Conservation (phyloP, 2,329 filamentous ascomycete genomes). For the Cordyceps cicadae region DNA sequence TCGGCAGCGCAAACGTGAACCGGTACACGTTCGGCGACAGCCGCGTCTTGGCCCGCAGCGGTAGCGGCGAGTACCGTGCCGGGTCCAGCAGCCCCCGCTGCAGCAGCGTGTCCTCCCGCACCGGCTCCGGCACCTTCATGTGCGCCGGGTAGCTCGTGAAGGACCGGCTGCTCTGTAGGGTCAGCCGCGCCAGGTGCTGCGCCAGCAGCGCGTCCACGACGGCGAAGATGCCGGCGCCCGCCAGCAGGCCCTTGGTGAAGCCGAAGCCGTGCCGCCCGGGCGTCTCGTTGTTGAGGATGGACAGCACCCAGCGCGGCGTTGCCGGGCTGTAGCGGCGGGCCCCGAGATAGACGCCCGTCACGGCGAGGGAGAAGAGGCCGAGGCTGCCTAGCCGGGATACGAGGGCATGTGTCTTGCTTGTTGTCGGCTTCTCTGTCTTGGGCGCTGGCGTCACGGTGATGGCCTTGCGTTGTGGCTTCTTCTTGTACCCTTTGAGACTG, state of each 20-base stretch:
- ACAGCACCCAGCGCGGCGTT: background rate
- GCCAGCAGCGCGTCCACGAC: constrained; percentile 23
- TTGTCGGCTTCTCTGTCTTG: background rate
- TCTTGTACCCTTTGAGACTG: constrained; percentile 25
- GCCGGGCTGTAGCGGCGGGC: constrained; percentile 11
- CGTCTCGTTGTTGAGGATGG: constrained; percentile 9
- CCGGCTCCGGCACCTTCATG: constrained; percentile 30
- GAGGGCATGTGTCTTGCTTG: background rate
- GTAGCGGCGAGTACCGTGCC: constrained; percentile 37
- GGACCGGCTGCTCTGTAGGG: constrained; percentile 22
- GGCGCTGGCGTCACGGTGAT: background rate
- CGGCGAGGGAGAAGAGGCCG: constrained; percentile 16
- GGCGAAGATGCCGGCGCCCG: constrained; percentile 26
- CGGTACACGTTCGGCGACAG: constrained; percentile 37
- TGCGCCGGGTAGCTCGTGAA: constrained; percentile 29
- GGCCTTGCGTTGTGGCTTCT: constrained; percentile 9
- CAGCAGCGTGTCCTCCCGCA: constrained; percentile 30
- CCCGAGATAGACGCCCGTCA: constrained; percentile 17
- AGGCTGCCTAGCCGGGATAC: constrained; percentile 13
- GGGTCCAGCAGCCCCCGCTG: constrained; percentile 42
- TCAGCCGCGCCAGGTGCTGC: constrained; percentile 23
- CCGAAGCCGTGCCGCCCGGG: constrained; percentile 19
- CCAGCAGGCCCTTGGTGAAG: constrained; percentile 30
- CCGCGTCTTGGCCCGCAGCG: constrained; percentile 31
- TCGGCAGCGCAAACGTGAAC: constrained; percentile 41